A percentile compares a stretch with the other conserved stretches of the same genome.
These are phyloP conservation scores for Licmophora abbreviata DNA, from an alignment of 108 stramenopile genomes.

Conservation along the genomic window DNA sequence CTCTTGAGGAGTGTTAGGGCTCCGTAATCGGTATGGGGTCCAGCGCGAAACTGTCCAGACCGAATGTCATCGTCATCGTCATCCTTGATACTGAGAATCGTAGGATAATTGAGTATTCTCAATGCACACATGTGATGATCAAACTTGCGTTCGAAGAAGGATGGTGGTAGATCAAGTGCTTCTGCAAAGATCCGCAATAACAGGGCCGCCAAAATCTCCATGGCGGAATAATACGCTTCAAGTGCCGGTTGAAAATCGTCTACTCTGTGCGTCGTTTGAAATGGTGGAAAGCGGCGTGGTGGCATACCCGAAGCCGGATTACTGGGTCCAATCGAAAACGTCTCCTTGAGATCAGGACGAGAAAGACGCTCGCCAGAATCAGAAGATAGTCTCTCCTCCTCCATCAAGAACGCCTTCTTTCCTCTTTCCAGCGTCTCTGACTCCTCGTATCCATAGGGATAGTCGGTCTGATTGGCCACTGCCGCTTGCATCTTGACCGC, in stretches of 20 bases:
- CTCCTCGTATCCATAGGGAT: constrained; percentile 77
- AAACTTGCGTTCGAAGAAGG: constrained; percentile 47
- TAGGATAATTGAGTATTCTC: constrained; percentile 72
- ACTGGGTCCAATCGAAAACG: constrained; percentile 70
- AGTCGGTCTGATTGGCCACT: constrained; percentile 28
- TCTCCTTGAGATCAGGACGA: constrained; percentile 68
- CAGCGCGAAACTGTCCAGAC: constrained; percentile 33
- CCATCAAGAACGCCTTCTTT: constrained; percentile 15
- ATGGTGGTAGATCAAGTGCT: constrained; percentile 39
- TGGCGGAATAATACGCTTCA: constrained; percentile 47
- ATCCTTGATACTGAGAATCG: too few relatives aligned
- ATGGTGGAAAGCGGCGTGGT: constrained; percentile 47
- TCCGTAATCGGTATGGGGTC: constrained; percentile 85
- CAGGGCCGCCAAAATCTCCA: constrained; percentile 51
- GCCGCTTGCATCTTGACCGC: constrained; percentile 33
- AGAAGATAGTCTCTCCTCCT: too few relatives aligned
- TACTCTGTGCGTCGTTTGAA: constrained; percentile 1
- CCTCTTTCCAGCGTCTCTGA: constrained; percentile 38
- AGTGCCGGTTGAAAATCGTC: constrained; percentile 22
- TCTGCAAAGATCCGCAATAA: constrained; percentile 61
- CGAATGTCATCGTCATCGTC: not conserved
- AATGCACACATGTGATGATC: constrained; percentile 68
- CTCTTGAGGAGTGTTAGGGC: constrained; percentile 70
- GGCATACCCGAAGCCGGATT: constrained; percentile 61
- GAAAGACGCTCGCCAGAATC: not conserved